Percentiles rank a stretch among this genome's conserved stretches.
Evolutionary conservation across 352 stramenopile genomes (phyloP).

Genomic region (Phytophthora idaei): DNA sequence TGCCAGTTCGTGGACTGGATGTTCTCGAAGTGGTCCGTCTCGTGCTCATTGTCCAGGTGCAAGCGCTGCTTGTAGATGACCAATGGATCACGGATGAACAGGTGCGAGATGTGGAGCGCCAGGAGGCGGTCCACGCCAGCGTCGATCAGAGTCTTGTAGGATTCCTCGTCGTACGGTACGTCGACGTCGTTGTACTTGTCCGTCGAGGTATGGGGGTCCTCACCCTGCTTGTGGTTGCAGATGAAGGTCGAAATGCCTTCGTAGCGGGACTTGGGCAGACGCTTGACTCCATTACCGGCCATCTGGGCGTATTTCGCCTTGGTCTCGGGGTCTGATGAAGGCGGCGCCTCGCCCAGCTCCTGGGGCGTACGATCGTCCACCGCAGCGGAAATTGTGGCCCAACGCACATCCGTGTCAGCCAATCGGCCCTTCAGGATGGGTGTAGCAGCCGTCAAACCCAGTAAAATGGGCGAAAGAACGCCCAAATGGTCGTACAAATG

Average conservation of each 20-base stretch:
- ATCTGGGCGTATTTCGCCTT: constrained; percentile 89
- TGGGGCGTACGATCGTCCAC: constrained; percentile 96
- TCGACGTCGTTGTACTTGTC: constrained; percentile 95
- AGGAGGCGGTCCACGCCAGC: constrained; percentile 96
- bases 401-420: constrained; percentile 93
- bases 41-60: constrained; percentile 79
- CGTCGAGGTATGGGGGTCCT: constrained; percentile 74
- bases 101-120: constrained; percentile 97
- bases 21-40: constrained; percentile 98
- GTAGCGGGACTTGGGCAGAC: constrained; percentile 96
- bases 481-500: constrained; percentile 99
- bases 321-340: constrained; percentile 52
- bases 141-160: constrained; percentile 90
- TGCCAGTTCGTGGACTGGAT: constrained; percentile 99
- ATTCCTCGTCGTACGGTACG: constrained; percentile 94
- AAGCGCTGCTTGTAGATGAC: constrained; percentile 94
- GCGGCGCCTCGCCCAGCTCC: constrained; percentile 59
- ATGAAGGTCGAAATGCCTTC: constrained; percentile 92
- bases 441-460: constrained; percentile 98
- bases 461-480: constrained; percentile 98
- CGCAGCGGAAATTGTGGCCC: constrained; percentile 97
- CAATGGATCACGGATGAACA: constrained; percentile 99
- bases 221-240: constrained; percentile 89
- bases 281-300: constrained; percentile 92
- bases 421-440: constrained; percentile 96